These are phyloP conservation scores for Zygosaccharomyces siamensis DNA, from an alignment of 805 yeast species.

Conservation along the genomic window DNA sequence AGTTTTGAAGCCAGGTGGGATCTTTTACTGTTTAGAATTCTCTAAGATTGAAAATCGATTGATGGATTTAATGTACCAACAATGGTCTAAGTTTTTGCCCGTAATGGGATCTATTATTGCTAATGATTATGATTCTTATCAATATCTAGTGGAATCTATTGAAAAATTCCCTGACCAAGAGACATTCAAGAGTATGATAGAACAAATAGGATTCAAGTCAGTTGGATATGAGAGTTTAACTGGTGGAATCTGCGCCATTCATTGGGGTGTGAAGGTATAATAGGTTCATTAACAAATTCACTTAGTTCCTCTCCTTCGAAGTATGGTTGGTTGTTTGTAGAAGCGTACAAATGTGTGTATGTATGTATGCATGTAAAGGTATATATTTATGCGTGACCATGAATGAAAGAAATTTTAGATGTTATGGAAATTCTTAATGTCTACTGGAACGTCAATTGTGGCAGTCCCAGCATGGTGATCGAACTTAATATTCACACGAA, in stretches of 20 bases:
- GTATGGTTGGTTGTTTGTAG: background rate
- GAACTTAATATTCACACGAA: constrained; percentile 45
- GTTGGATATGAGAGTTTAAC: constrained; percentile 91
- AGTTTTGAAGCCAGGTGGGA: constrained; percentile 95
- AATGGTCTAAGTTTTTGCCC: constrained; percentile 85
- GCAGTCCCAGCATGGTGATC: constrained; percentile 35
- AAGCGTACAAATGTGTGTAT: constrained; percentile 4
- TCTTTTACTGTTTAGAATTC: constrained; percentile 93
- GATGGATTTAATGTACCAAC: constrained; percentile 72
- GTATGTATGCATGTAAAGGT: constrained; percentile 4
- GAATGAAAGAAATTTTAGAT: background rate
- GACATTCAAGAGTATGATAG: constrained; percentile 83
- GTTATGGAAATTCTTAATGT: constrained; percentile 30
- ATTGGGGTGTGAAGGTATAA: constrained; percentile 85
- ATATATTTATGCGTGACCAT: constrained; percentile 3
- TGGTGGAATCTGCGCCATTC: constrained; percentile 93
- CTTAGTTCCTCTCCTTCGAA: background rate
- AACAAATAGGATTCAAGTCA: constrained; percentile 93
- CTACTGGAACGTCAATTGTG: constrained; percentile 36
- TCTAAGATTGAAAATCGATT: constrained; percentile 81
- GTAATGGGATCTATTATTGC: constrained; percentile 94
- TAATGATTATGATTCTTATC: constrained; percentile 92
- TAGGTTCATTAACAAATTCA: background rate
- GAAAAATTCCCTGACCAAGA: constrained; percentile 90
- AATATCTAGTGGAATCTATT: constrained; percentile 92